Evolutionary conservation across 306 rosid genomes (phyloP).

Genomic region (Sechiopsis laciniata): DNA sequence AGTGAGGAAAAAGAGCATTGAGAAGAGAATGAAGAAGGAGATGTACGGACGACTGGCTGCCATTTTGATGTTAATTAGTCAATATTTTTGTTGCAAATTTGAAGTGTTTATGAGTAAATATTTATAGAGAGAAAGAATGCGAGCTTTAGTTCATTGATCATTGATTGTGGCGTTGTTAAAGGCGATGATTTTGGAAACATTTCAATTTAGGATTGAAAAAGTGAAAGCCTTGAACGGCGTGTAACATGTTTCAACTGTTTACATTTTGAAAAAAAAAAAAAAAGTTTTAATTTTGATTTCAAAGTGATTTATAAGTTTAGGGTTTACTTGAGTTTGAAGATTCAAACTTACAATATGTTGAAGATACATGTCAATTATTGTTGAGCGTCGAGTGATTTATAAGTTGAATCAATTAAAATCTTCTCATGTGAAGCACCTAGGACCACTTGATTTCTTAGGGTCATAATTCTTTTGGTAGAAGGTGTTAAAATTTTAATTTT

Average conservation of each 20-base stretch:
- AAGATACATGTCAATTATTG: no score
- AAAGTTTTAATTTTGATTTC: not conserved
- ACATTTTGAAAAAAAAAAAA: not conserved
- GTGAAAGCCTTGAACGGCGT: slow-evolving; percentile 4
- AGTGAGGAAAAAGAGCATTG: slow-evolving; percentile 54
- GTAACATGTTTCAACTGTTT: not conserved
- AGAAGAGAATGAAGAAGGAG: slow-evolving; percentile 34
- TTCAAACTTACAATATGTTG: no score
- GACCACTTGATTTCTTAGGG: no score
- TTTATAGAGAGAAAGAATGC: not conserved
- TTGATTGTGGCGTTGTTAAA: not conserved
- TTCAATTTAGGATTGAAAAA: not conserved
- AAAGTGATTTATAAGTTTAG: no score
- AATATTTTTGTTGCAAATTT: not conserved
- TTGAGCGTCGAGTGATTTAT: no score
- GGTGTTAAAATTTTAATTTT: no score
- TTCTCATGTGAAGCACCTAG: no score
- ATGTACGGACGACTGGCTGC: slow-evolving; percentile 29
- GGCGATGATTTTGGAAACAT: not conserved
- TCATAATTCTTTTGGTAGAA: no score
- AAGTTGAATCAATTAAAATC: no score
- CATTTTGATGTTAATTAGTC: not conserved
- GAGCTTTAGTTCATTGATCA: no score
- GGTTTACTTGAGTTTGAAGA: no score
- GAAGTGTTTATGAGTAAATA: not conserved